These are phyloP conservation scores for Gnetum montanum DNA, from an alignment of 75 land plant genomes.

Conservation along the genomic window DNA sequence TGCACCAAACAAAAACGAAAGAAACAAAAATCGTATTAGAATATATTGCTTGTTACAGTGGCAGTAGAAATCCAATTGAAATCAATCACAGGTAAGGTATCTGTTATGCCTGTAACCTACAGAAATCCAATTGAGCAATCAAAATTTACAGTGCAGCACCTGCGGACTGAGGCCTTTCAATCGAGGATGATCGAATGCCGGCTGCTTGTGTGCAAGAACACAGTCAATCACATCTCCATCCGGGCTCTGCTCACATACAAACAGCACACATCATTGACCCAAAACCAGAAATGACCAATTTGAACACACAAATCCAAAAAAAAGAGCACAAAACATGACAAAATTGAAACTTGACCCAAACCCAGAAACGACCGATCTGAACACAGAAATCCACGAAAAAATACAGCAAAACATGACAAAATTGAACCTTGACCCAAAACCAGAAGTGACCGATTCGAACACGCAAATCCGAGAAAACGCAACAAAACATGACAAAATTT, in stretches of 20 bases:
- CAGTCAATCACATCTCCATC: constrained; percentile 88
- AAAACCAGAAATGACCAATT: no score
- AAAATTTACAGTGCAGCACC: constrained; percentile 20
- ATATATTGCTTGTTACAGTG: background rate
- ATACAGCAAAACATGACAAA: no score
- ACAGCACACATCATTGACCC: no score
- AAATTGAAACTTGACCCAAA: no score
- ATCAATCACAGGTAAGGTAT: background rate
- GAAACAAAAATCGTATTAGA: background rate
- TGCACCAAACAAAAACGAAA: background rate
- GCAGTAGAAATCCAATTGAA: background rate
- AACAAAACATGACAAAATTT: no score
- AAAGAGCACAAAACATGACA: no score
- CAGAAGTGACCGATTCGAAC: no score
- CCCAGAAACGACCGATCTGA: no score
- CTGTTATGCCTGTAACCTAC: background rate
- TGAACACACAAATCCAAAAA: no score
- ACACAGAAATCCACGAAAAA: no score
- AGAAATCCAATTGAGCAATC: background rate
- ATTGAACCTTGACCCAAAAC: no score
- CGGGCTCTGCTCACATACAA: constrained; percentile 76
- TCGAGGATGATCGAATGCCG: constrained; percentile 87
- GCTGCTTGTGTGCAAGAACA: constrained; percentile 52
- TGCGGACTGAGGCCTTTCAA: constrained; percentile 46
- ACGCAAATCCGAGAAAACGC: no score